Percentiles rank a stretch among this genome's conserved stretches.
Conservation (phyloP, 805 yeast species). For the Nakazawaea holstii region DNA sequence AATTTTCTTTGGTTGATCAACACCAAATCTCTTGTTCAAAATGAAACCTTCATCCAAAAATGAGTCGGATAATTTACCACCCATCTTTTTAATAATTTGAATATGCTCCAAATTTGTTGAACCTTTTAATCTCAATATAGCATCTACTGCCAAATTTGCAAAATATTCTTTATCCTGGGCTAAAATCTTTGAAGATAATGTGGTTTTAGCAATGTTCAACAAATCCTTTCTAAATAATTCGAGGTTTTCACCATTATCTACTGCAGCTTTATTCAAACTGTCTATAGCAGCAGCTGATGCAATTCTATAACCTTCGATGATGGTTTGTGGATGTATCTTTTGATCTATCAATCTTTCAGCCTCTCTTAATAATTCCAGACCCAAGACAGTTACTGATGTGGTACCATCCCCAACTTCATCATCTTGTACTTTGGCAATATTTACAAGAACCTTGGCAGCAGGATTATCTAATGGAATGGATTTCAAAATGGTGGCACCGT, state of each 20-base stretch:
- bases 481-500: constrained; percentile 95
- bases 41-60: constrained; percentile 95
- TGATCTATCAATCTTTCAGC: constrained; percentile 90
- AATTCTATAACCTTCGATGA: constrained; percentile 90
- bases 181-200: constrained; percentile 86
- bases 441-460: constrained; percentile 93
- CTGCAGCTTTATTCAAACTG: constrained; percentile 74
- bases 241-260: constrained; percentile 58
- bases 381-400: constrained; percentile 87
- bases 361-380: constrained; percentile 88
- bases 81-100: constrained; percentile 88
- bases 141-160: constrained; percentile 88
- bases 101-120: constrained; percentile 87
- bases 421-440: constrained; percentile 93
- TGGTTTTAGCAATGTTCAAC: constrained; percentile 84
- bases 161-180: constrained; percentile 93
- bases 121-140: constrained; percentile 81
- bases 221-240: constrained; percentile 70
- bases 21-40: constrained; percentile 87
- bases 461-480: constrained; percentile 95
- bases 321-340: constrained; percentile 96
- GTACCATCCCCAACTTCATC: constrained; percentile 99
- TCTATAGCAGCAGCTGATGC: constrained; percentile 80
- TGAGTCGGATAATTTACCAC: constrained; percentile 89
- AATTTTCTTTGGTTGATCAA: constrained; percentile 83